phyloP scores from a whole-genome alignment of 129 eudicot genomes.

The Calendula officinalis region DNA sequence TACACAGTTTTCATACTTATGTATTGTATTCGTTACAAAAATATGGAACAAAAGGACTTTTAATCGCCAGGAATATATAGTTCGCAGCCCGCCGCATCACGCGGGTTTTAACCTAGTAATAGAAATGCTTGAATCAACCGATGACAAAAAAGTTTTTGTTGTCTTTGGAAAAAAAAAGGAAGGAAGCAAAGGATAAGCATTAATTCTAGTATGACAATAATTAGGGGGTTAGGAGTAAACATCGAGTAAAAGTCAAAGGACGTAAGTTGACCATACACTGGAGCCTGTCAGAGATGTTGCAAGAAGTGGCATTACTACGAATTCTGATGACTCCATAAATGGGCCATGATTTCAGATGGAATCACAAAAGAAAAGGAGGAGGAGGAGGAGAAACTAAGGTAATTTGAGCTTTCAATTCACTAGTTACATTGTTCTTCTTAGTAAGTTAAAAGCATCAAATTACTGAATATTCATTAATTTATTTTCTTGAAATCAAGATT shows the following conservation, averaged over 20 bases:
- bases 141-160: too few species aligned
- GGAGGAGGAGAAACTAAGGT: slow-evolving; percentile 9
- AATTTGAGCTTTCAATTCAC: not conserved
- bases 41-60: too few species aligned
- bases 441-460: not conserved
- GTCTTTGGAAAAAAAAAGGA: too few species aligned
- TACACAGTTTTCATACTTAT: too few species aligned
- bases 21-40: too few species aligned
- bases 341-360: not conserved
- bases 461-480: not conserved
- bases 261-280: not conserved
- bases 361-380: not conserved
- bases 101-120: too few species aligned
- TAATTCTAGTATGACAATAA: not conserved
- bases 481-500: not conserved
- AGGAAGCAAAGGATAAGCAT: too few species aligned
- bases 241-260: slow-evolving; percentile 4
- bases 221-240: not conserved
- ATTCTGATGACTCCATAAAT: not conserved
- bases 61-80: too few species aligned
- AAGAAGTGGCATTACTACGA: not conserved
- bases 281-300: not conserved
- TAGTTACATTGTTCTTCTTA: not conserved
- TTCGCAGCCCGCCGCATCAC: too few species aligned
- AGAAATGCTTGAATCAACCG: too few species aligned